Conservation (phyloP, 306 rosid genomes). For the Adenanthera pavonina region DNA sequence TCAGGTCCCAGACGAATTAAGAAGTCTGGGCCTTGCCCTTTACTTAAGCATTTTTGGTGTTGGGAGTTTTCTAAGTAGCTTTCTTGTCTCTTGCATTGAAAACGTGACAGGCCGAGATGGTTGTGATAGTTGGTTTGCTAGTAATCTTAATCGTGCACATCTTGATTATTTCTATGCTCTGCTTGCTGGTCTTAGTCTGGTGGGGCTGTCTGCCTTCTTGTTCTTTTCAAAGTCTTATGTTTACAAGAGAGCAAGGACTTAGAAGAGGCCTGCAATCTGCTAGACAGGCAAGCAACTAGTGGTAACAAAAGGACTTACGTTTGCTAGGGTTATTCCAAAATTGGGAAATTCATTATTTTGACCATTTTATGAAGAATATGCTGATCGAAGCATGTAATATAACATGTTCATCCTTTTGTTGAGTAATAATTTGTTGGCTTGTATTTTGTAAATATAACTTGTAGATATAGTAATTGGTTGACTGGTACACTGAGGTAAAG, state of each 20-base stretch:
- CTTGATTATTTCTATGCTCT: constrained; percentile 77
- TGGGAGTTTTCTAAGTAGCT: constrained; percentile 70
- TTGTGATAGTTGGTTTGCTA: constrained; percentile 59
- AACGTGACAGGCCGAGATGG: constrained; percentile 44
- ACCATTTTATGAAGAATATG: not conserved
- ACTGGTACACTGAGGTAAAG: not conserved
- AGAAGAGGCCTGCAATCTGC: not conserved
- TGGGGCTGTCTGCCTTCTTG: constrained; percentile 40
- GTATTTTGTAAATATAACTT: not conserved
- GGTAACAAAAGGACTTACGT: not conserved
- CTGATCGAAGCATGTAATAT: not conserved
- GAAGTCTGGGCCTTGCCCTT: constrained; percentile 74
- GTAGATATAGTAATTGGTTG: not conserved
- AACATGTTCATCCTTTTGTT: not conserved
- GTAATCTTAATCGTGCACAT: constrained; percentile 70
- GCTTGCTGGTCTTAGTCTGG: constrained; percentile 52
- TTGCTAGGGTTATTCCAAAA: not conserved
- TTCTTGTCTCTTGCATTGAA: constrained; percentile 57
- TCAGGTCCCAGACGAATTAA: constrained; percentile 67
- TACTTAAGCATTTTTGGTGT: constrained; percentile 67
- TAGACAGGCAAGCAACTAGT: not conserved
- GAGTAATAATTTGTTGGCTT: not conserved
- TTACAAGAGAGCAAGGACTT: constrained; percentile 24
- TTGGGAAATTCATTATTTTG: not conserved
- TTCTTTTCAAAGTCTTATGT: constrained; percentile 42